phyloP scores from a whole-genome alignment of 768 basidiomycete genomes.

The Piloderma croceum region DNA sequence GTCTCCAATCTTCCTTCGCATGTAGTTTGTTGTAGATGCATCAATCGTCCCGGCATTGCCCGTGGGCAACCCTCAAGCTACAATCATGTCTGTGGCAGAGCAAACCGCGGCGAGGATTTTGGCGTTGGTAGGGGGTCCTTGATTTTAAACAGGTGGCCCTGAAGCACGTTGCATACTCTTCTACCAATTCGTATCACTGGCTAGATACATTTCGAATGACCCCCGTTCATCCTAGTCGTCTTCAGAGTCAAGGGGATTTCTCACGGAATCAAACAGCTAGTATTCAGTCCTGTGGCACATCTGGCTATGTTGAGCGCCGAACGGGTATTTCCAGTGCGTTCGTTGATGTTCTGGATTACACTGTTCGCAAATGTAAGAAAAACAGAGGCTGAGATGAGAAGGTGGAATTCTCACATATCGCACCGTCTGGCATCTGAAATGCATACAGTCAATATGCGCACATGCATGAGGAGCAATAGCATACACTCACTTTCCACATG shows the following conservation, averaged over 20 bases:
- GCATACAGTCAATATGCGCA: neutral
- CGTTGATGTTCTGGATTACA: slow-evolving; percentile 25
- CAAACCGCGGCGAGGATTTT: slow-evolving; percentile 53
- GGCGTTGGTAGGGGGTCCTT: slow-evolving; percentile 49
- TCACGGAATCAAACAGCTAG: too few relatives aligned
- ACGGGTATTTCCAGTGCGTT: slow-evolving; percentile 16
- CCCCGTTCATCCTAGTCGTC: too few relatives aligned
- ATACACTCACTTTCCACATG: slow-evolving; percentile 6
- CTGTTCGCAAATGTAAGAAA: slow-evolving; percentile 5
- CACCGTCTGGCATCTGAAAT: slow-evolving; percentile 12
- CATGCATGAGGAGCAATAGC: neutral
- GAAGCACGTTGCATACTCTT: too few relatives aligned
- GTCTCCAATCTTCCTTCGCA: neutral
- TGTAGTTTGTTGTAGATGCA: slow-evolving; percentile 47
- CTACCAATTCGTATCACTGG: too few relatives aligned
- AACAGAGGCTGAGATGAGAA: slow-evolving; percentile 13
- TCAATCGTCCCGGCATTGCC: slow-evolving; percentile 26
- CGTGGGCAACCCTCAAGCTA: slow-evolving; percentile 49
- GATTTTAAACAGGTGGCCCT: too few relatives aligned
- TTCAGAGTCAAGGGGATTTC: too few relatives aligned
- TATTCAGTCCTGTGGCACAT: too few relatives aligned
- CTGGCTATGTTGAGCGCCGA: slow-evolving; percentile 17
- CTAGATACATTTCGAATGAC: too few relatives aligned
- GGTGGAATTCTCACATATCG: slow-evolving; percentile 11
- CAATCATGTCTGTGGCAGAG: slow-evolving; percentile 53